A percentile compares a stretch with the other conserved stretches of the same genome.
These are phyloP conservation scores for Juglanconis juglandina DNA, from an alignment of 2,329 filamentous ascomycete genomes.

Conservation along the genomic window DNA sequence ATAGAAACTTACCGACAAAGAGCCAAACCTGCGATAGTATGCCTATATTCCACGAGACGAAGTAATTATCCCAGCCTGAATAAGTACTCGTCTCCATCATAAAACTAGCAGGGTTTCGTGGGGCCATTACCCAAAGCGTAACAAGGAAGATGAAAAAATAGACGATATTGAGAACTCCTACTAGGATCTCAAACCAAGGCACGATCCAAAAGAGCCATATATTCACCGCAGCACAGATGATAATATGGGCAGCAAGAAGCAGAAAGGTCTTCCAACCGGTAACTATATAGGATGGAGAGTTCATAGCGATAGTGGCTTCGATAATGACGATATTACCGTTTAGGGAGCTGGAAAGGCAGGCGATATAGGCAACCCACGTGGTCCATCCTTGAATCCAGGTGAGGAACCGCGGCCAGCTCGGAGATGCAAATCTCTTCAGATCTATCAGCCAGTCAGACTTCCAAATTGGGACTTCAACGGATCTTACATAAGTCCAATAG, in stretches of 20 bases:
- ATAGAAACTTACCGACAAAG: conserved; percentile 25
- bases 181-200: conserved; percentile 35
- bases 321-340: conserved; percentile 23
- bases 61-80: conserved; percentile 16
- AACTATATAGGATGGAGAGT: conserved; percentile 7
- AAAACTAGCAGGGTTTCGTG: conserved; percentile 5
- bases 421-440: background rate
- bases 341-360: conserved; percentile 30
- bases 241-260: conserved; percentile 33
- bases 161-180: conserved; percentile 27
- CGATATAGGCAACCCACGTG: conserved; percentile 39
- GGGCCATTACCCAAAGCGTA: conserved; percentile 13
- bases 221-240: conserved; percentile 21
- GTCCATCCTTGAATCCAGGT: conserved; percentile 32
- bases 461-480: background rate
- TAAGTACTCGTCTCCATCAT: conserved; percentile 4
- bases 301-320: conserved; percentile 13
- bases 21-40: conserved; percentile 32
- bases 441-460: background rate
- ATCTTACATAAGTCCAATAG: conserved; percentile 33
- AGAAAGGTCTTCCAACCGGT: conserved; percentile 35
- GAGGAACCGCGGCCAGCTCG: background rate
- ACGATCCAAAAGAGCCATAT: conserved; percentile 35
- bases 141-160: conserved; percentile 12
- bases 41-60: conserved; percentile 32